Percentiles rank a stretch among this genome's conserved stretches.
Evolutionary conservation across 352 stramenopile genomes (phyloP).

Genomic region (Ophiocytium majus): DNA sequence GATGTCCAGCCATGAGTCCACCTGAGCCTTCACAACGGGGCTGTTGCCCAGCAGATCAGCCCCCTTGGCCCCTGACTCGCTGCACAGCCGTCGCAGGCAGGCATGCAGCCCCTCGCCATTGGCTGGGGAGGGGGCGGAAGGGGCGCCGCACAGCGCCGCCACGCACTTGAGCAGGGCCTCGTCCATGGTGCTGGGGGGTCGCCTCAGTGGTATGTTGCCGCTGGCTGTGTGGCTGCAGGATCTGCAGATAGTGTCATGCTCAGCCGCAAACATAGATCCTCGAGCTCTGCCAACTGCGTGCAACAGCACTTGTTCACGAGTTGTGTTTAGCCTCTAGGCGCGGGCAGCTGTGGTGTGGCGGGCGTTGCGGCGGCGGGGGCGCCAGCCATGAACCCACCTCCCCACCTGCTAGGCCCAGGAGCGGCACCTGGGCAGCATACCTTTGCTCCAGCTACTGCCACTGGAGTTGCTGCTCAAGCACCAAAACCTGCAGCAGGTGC

Average conservation of each 20-base stretch:
- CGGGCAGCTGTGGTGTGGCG: not conserved
- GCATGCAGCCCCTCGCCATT: not conserved
- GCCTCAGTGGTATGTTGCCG: too few relatives aligned
- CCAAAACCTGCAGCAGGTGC: not conserved
- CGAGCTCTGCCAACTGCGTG: too few relatives aligned
- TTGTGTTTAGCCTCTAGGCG: not conserved
- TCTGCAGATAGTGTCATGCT: not conserved
- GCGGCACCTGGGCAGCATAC: too few relatives aligned
- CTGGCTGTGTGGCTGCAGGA: too few relatives aligned
- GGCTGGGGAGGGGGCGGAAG: not conserved
- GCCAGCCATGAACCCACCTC: not conserved
- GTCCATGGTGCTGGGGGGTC: too few relatives aligned
- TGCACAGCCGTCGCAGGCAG: not conserved
- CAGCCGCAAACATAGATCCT: not conserved
- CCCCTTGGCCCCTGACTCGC: not conserved
- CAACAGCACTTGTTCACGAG: not conserved
- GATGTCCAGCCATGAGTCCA: conserved; percentile 50
- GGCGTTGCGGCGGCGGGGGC: not conserved
- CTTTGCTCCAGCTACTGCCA: too few relatives aligned
- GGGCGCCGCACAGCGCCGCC: not conserved
- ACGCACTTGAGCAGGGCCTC: not conserved
- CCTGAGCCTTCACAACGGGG: conserved; percentile 7
- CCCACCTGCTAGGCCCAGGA: not conserved
- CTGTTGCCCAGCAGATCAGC: not conserved
- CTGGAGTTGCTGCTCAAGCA: too few relatives aligned